phyloP scores from a whole-genome alignment of 2,329 filamentous ascomycete genomes.

The Arthrinium phaeospermum region DNA sequence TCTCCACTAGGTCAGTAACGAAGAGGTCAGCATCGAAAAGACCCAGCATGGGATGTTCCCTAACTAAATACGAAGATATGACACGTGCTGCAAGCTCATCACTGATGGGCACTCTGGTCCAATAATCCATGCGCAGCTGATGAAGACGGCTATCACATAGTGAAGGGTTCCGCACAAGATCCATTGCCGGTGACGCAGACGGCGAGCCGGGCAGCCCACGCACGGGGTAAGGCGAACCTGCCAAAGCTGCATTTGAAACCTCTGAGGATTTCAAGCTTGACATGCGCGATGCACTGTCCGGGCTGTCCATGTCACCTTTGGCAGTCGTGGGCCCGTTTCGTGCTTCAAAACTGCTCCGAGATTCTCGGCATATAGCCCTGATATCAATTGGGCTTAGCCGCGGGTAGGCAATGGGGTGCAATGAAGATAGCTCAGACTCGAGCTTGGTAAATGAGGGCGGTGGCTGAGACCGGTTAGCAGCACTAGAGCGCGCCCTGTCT shows the following conservation, averaged over 20 bases:
- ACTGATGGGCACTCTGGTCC: constrained; percentile 24
- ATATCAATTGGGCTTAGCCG: constrained; percentile 5
- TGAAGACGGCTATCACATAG: constrained; percentile 24
- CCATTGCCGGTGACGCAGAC: neutral
- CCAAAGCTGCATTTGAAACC: neutral
- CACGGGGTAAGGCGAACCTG: neutral
- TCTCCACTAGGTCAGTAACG: constrained; percentile 27
- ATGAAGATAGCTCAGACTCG: neutral
- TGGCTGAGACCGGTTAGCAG: neutral
- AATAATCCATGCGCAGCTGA: constrained; percentile 22
- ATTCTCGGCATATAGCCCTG: neutral
- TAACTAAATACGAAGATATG: constrained; percentile 26
- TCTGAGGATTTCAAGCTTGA: neutral
- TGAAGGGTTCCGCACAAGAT: neutral
- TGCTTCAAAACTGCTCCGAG: neutral
- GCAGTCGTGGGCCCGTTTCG: neutral
- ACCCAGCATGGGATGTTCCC: constrained; percentile 27
- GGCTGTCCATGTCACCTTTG: neutral
- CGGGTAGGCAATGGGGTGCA: constrained; percentile 17
- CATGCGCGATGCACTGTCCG: neutral
- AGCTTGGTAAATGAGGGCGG: neutral
- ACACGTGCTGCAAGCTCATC: constrained; percentile 23
- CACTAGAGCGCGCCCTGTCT: neutral
- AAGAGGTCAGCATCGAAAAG: constrained; percentile 31
- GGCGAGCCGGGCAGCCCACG: neutral